phyloP scores from a whole-genome alignment of 2,329 filamentous ascomycete species.

The Pseudocercospora vitis region DNA sequence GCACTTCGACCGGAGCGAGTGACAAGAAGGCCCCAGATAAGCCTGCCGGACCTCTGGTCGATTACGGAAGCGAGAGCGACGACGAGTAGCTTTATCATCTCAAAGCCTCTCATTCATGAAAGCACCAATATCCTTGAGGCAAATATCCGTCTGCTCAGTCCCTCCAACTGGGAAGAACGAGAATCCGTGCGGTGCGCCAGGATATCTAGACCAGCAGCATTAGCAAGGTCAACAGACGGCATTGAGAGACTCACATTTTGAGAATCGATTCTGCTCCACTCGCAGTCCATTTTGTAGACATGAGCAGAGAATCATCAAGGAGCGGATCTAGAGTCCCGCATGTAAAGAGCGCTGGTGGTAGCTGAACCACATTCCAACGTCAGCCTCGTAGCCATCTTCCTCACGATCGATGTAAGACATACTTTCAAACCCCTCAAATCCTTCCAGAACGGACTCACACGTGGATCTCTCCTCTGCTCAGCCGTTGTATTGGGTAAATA shows the following conservation, averaged over 20 bases:
- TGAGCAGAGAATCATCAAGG: conserved; percentile 54
- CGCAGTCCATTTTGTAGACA: conserved; percentile 57
- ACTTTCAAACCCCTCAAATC: conserved; percentile 40
- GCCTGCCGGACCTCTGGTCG: conserved; percentile 72
- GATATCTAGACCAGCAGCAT: conserved; percentile 17
- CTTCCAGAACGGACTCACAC: conserved; percentile 53
- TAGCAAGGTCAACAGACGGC: not conserved
- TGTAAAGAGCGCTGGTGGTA: conserved; percentile 57
- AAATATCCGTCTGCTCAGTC: conserved; percentile 41
- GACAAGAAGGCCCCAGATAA: conserved; percentile 54
- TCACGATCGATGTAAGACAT: not conserved
- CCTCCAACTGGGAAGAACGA: conserved; percentile 43
- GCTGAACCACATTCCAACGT: conserved; percentile 20
- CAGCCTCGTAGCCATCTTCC: not conserved
- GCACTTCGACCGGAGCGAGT: conserved; percentile 42
- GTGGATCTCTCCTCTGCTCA: conserved; percentile 46
- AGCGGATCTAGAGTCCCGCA: conserved; percentile 57
- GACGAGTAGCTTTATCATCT: conserved; percentile 48
- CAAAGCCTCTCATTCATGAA: conserved; percentile 40
- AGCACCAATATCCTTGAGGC: conserved; percentile 41
- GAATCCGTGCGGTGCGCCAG: conserved; percentile 56
- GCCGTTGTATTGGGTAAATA: conserved; percentile 46
- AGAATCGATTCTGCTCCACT: conserved; percentile 52
- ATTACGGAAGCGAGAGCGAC: conserved; percentile 88
- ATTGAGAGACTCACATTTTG: conserved; percentile 42